Conservation (phyloP, 1,284 basidiomycete species). For the Ustilago shanxiensis region DNA sequence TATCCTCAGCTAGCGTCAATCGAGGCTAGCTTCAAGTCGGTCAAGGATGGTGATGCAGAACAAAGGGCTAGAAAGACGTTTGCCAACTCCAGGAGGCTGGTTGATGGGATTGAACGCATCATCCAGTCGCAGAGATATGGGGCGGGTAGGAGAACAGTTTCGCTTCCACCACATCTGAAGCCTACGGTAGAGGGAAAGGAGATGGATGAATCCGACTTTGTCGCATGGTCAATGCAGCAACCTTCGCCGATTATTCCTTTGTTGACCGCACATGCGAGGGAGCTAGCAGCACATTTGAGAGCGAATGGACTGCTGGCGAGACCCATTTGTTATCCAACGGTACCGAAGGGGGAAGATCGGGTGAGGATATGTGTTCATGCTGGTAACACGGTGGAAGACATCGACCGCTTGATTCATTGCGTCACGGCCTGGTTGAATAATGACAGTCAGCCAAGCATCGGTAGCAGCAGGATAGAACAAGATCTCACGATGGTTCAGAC, state of each 20-base stretch:
- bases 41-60: conserved; percentile 79
- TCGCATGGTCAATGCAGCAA: conserved; percentile 44
- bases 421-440: conserved; percentile 24
- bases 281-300: conserved; percentile 78
- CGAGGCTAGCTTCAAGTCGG: conserved; percentile 82
- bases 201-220: conserved; percentile 17
- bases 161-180: conserved; percentile 28
- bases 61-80: conserved; percentile 57
- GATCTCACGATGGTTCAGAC: neutral
- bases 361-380: conserved; percentile 86
- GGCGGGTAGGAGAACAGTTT: conserved; percentile 8
- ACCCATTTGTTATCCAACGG: conserved; percentile 80
- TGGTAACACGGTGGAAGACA: conserved; percentile 77
- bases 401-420: conserved; percentile 72
- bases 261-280: conserved; percentile 80
- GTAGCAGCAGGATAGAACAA: neutral
- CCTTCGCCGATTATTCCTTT: conserved; percentile 85
- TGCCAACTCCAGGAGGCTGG: conserved; percentile 12
- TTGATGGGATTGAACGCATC: conserved; percentile 20
- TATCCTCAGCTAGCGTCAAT: conserved; percentile 74
- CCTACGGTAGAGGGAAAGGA: conserved; percentile 2
- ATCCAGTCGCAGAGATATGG: conserved; percentile 12
- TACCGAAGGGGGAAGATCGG: conserved; percentile 84
- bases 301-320: conserved; percentile 78
- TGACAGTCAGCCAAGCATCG: neutral